Conservation (phyloP, 2,329 filamentous ascomycete species). For the Ophiostoma pallidulum region DNA sequence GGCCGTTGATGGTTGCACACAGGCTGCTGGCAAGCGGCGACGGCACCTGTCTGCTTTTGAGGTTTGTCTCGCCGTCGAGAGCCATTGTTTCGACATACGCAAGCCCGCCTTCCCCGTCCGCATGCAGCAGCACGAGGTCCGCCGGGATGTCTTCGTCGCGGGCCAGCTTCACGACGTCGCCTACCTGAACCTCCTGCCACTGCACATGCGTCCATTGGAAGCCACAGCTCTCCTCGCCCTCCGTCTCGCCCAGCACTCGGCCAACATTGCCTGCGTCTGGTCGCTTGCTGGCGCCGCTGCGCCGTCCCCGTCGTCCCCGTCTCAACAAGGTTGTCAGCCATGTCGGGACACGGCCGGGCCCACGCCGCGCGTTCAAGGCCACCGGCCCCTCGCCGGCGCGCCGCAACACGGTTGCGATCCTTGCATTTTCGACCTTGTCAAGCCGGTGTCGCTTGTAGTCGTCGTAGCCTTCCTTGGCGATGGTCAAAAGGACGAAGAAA, state of each 20-base stretch:
- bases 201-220: conserved; percentile 41
- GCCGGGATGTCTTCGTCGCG: conserved; percentile 76
- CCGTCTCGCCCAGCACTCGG: not conserved
- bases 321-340: not conserved
- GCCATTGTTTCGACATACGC: conserved; percentile 84
- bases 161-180: conserved; percentile 38
- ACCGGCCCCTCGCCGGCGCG: conserved; percentile 4
- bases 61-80: conserved; percentile 71
- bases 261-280: not conserved
- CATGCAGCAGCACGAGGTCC: conserved; percentile 70
- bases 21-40: conserved; percentile 41
- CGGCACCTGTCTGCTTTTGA: conserved; percentile 65
- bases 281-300: not conserved
- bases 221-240: conserved; percentile 40
- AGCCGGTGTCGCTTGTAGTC: conserved; percentile 71
- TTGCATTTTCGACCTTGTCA: conserved; percentile 70
- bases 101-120: conserved; percentile 64
- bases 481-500: conserved; percentile 70
- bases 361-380: no score
- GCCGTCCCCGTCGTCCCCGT: no score
- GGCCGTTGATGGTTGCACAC: conserved; percentile 45
- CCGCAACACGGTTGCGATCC: conserved; percentile 37
- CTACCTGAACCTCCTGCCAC: conserved; percentile 41
- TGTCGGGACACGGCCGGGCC: no score
- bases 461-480: conserved; percentile 80